A percentile compares a stretch with the other conserved stretches of the same genome.
These are phyloP conservation scores for Rhododendron ovatum DNA, from an alignment of 148 eudicot genomes.

Conservation along the genomic window DNA sequence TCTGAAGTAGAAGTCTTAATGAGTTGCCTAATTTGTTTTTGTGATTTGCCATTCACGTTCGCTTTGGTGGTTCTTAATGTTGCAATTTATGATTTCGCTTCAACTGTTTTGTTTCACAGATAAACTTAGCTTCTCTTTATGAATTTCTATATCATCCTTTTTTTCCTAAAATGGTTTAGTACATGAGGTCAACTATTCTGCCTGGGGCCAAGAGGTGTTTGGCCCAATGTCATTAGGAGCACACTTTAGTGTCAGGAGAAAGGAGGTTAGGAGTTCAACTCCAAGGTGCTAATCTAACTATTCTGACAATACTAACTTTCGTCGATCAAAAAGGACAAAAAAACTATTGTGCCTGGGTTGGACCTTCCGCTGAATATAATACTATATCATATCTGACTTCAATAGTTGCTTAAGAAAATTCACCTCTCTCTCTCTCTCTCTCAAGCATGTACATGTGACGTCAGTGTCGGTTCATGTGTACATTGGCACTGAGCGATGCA, in stretches of 20 bases:
- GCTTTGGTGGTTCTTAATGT: background rate
- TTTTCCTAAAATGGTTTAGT: background rate
- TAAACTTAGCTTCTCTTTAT: background rate
- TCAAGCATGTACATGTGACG: background rate
- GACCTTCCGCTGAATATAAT: background rate
- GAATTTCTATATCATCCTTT: background rate
- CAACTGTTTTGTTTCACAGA: background rate
- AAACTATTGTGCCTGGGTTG: background rate
- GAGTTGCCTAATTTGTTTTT: conserved; percentile 1
- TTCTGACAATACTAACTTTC: background rate
- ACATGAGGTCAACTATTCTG: background rate
- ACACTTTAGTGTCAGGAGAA: background rate
- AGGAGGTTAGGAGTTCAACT: background rate
- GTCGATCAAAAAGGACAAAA: no score
- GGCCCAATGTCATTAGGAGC: background rate
- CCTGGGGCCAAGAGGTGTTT: background rate
- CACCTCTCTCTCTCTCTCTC: background rate
- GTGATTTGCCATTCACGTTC: background rate
- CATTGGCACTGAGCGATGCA: background rate
- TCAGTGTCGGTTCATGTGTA: background rate
- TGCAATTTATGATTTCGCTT: background rate
- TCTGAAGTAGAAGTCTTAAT: background rate
- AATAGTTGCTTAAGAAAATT: background rate
- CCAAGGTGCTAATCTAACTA: background rate
- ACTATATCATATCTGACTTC: background rate